Base-by-base conservation (phyloP, 139 green algal species). In the Picochlorum sp. region DNA sequence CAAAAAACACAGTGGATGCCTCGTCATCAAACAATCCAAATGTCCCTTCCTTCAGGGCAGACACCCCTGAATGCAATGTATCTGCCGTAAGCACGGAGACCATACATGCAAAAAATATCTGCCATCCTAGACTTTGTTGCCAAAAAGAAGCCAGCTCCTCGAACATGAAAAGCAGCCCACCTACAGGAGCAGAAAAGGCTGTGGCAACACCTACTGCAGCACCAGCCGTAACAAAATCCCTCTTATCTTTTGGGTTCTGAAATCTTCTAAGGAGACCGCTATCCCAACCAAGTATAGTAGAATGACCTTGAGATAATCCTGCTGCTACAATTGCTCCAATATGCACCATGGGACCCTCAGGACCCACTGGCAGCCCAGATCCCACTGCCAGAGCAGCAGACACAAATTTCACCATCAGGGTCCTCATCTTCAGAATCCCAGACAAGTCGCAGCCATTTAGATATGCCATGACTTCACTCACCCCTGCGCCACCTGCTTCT, bases 321-420 rank as follows among this genome's bases (percentile, higher is more conserved):
- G 75, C 72, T 29, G 24, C 60, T 50, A 55, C 56, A 8, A 63
- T 68, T 18, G 85, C 85, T 0, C 85, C 87, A 18, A 95, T 89
- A 76, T 95, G 87, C 29, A 95, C 82, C 59, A 95, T 85, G 31
- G 87, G 87, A 6, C 87, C 87, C 70, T 95, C 87, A 1, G 87
- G 87, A 1, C 87, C 87, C 5, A 93, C 84, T 2, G 87, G 87
- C 55, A 95, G 70, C 1, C 87, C 87, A 2, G 63, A 73, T 2
- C 75, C 82, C 54, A 95, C 87, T 3, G 81, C 82, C 18, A 82
- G 50, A 0, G 70, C 81, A 29, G 77, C 85, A 1, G 68, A 85
- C 22, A 82, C 33, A 55, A 91, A 88, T 69, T 95, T 95, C 24
- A 93, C 87, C 0, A 36, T 51, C 14, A 95, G 69, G 4, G 87